Evolutionary conservation across 2,329 filamentous ascomycete genomes (phyloP).

Genomic region (Fusarium tanahbumbuense): DNA sequence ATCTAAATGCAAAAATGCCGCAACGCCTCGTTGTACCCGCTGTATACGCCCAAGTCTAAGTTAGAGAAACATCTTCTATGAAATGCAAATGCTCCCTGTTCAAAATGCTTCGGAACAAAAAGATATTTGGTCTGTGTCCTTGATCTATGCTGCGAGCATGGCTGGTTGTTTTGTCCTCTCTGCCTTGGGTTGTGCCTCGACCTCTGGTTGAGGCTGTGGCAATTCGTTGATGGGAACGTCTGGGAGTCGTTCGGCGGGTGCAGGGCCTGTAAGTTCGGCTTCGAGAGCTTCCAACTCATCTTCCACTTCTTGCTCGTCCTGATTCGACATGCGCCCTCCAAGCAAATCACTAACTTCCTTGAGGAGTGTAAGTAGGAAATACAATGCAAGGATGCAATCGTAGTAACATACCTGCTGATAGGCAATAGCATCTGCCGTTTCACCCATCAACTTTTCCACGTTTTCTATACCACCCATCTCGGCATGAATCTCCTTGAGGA

Average conservation of each 20-base stretch:
- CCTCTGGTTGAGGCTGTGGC: constrained; percentile 41
- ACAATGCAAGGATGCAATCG: background rate
- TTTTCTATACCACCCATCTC: constrained; percentile 97
- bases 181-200: constrained; percentile 35
- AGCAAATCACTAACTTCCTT: constrained; percentile 95
- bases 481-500: constrained; percentile 88
- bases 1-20: constrained; percentile 34
- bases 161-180: constrained; percentile 50
- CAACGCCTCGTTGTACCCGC: constrained; percentile 45
- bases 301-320: constrained; percentile 98
- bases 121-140: background rate
- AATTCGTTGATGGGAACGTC: constrained; percentile 51
- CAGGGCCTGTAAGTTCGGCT: constrained; percentile 49
- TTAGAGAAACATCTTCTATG: constrained; percentile 22
- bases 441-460: constrained; percentile 94
- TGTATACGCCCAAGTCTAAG: constrained; percentile 42
- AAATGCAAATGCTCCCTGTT: constrained; percentile 34
- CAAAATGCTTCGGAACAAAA: constrained; percentile 11
- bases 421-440: constrained; percentile 87
- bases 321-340: constrained; percentile 86
- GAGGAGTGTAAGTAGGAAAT: constrained; percentile 19
- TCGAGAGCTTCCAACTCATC: constrained; percentile 90
- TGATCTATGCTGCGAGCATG: constrained; percentile 52
- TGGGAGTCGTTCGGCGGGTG: constrained; percentile 44
- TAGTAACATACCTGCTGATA: constrained; percentile 79